Base-by-base conservation (phyloP, 2,329 filamentous ascomycete genomes). In the Epichloe brachyelytri region DNA sequence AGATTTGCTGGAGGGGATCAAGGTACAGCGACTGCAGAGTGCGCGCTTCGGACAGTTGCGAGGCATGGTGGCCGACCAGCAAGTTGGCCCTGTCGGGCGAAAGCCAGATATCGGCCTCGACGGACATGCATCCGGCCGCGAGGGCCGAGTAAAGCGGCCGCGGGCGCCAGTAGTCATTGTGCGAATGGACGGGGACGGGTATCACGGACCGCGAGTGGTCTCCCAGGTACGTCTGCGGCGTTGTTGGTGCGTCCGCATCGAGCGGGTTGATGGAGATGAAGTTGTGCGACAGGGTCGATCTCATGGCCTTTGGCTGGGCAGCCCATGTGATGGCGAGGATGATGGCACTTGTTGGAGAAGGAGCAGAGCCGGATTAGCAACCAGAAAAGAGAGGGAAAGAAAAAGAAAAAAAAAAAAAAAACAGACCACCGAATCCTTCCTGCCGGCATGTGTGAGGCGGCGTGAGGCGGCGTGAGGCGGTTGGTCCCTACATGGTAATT, bases 101-200 rank as follows among this genome's bases (percentile, higher is more conserved):
- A 1, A 79, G 69, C 80, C 80, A 87, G 10, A 86, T 76, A 57
- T 87, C 84, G 3, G 82, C 81, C 65, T 87, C 83, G 2, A 85
- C 71, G 17, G 81, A 75, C 3, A 75, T 76, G 57, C 78, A 83
- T 5, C 80, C 78, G 3, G 74, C 74, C 7, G 71, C 66, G 1
- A 82, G 65, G 17, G 83, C 83, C 3, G 79, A 78, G 58, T 78
- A 84, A 5, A 87, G 68, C 0, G 83, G 82, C 1, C 79, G 71
- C 10, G 70, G 71, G 41, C 80, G 73, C 77, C 78, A 78, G 63
- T 86, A 86, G 62, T 86, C 83, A 59, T 85, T 85, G 60, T 85
- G 82, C 0, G 78, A 82, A 60, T 85, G 81, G 51, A 78, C 80
- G 1, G 69, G 67, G 37, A 80, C 73, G 1, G 79, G 77, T 2